A percentile compares a stretch with the other conserved stretches of the same genome.
phyloP scores from a whole-genome alignment of 2,329 filamentous ascomycete genomes.

The Seiridium cupressi region DNA sequence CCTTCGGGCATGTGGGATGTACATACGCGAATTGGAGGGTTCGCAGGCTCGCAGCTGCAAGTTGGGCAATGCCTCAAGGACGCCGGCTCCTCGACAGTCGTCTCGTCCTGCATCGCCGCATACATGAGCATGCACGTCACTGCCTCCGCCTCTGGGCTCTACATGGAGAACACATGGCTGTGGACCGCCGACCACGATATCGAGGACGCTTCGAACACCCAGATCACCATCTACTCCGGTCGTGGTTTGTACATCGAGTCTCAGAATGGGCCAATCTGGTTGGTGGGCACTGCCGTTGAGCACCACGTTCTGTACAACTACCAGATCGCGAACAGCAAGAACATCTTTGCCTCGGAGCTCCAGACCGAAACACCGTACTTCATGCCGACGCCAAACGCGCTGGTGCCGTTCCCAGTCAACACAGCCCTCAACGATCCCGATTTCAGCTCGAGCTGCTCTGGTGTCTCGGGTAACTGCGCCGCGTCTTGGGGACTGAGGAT shows the following conservation, averaged over 20 bases:
- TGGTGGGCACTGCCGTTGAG: constrained; percentile 59
- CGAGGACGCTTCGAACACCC: constrained; percentile 45
- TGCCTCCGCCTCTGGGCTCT: constrained; percentile 26
- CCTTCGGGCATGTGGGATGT: constrained; percentile 69
- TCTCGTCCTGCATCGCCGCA: constrained; percentile 32
- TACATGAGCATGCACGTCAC: constrained; percentile 39
- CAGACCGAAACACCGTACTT: constrained; percentile 69
- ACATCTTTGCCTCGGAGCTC: constrained; percentile 59
- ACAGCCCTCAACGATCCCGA: constrained; percentile 40
- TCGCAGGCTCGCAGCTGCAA: constrained; percentile 66
- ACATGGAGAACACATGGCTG: constrained; percentile 43
- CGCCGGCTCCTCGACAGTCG: constrained; percentile 27
- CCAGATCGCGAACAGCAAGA: constrained; percentile 54
- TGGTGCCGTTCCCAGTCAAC: constrained; percentile 46
- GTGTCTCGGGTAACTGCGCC: constrained; percentile 35
- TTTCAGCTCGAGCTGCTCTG: constrained; percentile 42
- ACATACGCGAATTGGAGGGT: constrained; percentile 73
- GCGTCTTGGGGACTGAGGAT: constrained; percentile 61
- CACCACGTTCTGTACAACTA: constrained; percentile 64
- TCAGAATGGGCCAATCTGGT: constrained; percentile 44
- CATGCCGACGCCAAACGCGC: constrained; percentile 57
- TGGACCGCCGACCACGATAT: constrained; percentile 54
- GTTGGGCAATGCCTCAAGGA: constrained; percentile 64
- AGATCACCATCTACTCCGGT: constrained; percentile 51
- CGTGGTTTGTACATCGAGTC: constrained; percentile 46